Evolutionary conservation across 306 rosid species (phyloP).

Genomic region (Albizia julibrissin): DNA sequence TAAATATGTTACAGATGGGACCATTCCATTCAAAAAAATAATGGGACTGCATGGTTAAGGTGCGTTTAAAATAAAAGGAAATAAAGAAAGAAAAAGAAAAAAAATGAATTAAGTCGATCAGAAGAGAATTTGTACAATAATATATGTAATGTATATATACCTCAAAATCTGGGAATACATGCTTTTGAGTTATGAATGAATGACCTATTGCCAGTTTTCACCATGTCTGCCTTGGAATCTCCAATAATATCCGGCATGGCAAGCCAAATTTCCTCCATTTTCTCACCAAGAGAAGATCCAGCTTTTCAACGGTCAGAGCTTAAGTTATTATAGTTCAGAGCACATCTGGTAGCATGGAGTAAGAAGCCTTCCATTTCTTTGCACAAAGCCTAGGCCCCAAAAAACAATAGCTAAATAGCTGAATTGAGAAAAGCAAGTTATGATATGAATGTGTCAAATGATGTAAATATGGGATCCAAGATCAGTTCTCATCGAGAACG

Average conservation of each 20-base stretch:
- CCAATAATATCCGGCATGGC: constrained; percentile 39
- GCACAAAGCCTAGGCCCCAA: constrained; percentile 38
- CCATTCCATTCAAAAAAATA: constrained; percentile 37
- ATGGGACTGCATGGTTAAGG: constrained; percentile 30
- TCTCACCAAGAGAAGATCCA: neutral
- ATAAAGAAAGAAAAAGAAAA: neutral
- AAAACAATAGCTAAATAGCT: constrained; percentile 39
- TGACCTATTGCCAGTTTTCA: constrained; percentile 45
- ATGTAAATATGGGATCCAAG: constrained; percentile 18
- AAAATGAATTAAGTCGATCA: constrained; percentile 43
- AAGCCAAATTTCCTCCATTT: constrained; percentile 36
- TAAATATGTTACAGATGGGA: constrained; percentile 13
- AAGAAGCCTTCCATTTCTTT: constrained; percentile 32
- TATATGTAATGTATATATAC: constrained; percentile 50
- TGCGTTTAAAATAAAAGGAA: constrained; percentile 2
- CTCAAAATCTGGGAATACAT: constrained; percentile 64
- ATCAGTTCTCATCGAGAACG: constrained; percentile 60
- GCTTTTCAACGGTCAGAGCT: constrained; percentile 36
- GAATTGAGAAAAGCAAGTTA: constrained; percentile 37
- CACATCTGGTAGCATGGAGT: constrained; percentile 25
- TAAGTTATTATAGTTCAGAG: constrained; percentile 18
- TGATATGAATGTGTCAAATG: constrained; percentile 38
- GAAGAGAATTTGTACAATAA: constrained; percentile 56
- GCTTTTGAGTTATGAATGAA: constrained; percentile 59
- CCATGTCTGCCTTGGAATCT: constrained; percentile 40